phyloP scores from a whole-genome alignment of 495 filamentous ascomycete genomes.

The Hapsidospora chrysogenum region DNA sequence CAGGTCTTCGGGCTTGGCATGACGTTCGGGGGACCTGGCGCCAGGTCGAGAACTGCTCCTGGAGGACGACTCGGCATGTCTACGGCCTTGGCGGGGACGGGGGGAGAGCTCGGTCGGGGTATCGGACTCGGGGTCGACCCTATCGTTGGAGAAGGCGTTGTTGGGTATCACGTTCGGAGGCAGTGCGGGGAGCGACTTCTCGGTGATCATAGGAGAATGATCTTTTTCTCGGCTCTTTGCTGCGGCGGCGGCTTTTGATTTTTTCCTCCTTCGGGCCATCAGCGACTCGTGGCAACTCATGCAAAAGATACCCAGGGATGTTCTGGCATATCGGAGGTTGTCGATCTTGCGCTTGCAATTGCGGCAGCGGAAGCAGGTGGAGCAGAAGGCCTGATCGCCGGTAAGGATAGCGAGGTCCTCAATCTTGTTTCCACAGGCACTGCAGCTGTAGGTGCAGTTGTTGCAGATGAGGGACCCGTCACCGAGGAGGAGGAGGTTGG shows the following conservation, averaged over 20 bases:
- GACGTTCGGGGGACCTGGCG: slow-evolving; percentile 28
- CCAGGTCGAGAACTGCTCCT: slow-evolving; percentile 28
- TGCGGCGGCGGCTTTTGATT: slow-evolving; percentile 47
- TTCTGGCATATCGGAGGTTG: slow-evolving; percentile 93
- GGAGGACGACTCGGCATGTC: slow-evolving; percentile 28
- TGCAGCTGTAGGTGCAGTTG: slow-evolving; percentile 98
- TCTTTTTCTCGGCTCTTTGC: slow-evolving; percentile 44
- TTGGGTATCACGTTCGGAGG: slow-evolving; percentile 56
- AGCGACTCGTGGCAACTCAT: slow-evolving; percentile 99
- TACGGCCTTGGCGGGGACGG: slow-evolving; percentile 35
- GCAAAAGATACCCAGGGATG: slow-evolving; percentile 97
- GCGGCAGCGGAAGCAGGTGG: slow-evolving; percentile 88
- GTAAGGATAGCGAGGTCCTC: slow-evolving; percentile 97
- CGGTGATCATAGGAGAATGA: slow-evolving; percentile 49
- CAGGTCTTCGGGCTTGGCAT: slow-evolving; percentile 46
- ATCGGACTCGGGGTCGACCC: slow-evolving; percentile 63
- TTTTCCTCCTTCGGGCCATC: slow-evolving; percentile 90
- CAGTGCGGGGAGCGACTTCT: slow-evolving; percentile 88
- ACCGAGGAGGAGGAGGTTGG: slow-evolving; percentile 90
- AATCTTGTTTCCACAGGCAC: slow-evolving; percentile 92
- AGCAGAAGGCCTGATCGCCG: slow-evolving; percentile 97
- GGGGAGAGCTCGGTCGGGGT: slow-evolving; percentile 57
- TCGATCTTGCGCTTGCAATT: slow-evolving; percentile 99
- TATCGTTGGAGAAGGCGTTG: slow-evolving; percentile 41
- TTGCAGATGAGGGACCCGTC: slow-evolving; percentile 98